Evolutionary conservation across 306 rosid species (phyloP).

Genomic region (Cicer arietinum): DNA sequence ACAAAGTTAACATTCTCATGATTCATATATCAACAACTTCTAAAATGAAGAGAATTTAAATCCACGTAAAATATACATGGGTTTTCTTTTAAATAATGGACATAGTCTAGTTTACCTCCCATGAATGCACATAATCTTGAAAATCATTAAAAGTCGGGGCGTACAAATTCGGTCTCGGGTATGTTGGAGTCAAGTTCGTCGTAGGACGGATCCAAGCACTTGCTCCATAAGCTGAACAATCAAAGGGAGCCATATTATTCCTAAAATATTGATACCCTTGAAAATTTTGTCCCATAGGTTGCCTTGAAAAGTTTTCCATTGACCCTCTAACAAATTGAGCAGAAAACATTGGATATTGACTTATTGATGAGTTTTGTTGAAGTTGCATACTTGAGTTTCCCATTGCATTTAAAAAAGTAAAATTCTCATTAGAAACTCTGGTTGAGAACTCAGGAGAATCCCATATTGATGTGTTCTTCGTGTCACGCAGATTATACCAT

Average conservation of each 20-base stretch:
- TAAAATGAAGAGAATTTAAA: neutral
- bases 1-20: neutral
- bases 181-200: neutral
- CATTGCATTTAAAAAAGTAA: neutral
- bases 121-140: neutral
- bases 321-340: neutral
- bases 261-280: neutral
- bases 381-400: neutral
- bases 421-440: neutral
- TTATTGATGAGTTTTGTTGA: neutral
- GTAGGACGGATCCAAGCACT: neutral
- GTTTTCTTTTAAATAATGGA: neutral
- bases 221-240: neutral
- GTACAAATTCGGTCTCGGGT: too few relatives aligned
- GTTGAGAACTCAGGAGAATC: neutral
- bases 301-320: neutral
- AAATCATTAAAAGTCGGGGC: neutral
- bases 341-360: neutral
- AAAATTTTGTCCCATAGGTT: neutral
- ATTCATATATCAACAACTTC: neutral
- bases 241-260: neutral
- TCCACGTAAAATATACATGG: neutral
- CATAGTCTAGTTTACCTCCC: slow-evolving; percentile 39
- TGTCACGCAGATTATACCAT: neutral
- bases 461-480: neutral